Percentiles rank a stretch among this genome's conserved stretches.
Conservation (phyloP, 495 filamentous ascomycete species). For the Talaromyces nanjingensis region DNA sequence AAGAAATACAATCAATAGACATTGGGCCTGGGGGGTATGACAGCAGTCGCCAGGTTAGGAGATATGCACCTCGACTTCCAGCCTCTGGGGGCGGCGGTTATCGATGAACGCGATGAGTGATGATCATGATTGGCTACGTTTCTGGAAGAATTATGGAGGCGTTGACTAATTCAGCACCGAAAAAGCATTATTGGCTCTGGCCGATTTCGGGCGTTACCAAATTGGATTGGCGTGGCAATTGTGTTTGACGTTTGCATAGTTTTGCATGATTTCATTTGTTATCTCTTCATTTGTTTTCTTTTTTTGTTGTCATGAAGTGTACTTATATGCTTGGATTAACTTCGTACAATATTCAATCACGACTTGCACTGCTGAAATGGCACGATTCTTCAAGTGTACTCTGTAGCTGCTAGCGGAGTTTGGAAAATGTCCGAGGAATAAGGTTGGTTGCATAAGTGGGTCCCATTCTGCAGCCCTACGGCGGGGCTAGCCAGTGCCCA, state of each 20-base stretch:
- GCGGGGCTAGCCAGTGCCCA: not conserved
- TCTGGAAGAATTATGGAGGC: not conserved
- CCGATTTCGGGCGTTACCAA: not conserved
- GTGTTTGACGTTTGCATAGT: not conserved
- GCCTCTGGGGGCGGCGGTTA: not conserved
- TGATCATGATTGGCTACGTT: not conserved
- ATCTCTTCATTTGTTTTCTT: not conserved
- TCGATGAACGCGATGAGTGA: conserved; percentile 1
- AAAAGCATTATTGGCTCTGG: not conserved
- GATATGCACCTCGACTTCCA: conserved; percentile 16
- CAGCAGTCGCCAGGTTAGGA: conserved; percentile 19
- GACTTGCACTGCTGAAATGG: not conserved
- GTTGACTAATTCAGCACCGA: not conserved
- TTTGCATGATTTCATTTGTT: not conserved
- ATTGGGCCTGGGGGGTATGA: conserved; percentile 51
- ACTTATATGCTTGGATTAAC: not conserved
- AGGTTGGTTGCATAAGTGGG: not conserved
- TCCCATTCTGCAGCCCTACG: not conserved
- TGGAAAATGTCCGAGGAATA: not conserved
- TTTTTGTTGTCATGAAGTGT: not conserved
- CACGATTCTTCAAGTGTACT: not conserved
- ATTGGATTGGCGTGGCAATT: not conserved
- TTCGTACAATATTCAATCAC: not conserved
- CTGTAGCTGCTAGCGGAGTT: not conserved
- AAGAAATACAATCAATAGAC: conserved; percentile 78